Evolutionary conservation across 1,139 yeast species (phyloP), one percentile per base, ranked within the genome.

Genomic region (Arxiozyma telluris): DNA sequence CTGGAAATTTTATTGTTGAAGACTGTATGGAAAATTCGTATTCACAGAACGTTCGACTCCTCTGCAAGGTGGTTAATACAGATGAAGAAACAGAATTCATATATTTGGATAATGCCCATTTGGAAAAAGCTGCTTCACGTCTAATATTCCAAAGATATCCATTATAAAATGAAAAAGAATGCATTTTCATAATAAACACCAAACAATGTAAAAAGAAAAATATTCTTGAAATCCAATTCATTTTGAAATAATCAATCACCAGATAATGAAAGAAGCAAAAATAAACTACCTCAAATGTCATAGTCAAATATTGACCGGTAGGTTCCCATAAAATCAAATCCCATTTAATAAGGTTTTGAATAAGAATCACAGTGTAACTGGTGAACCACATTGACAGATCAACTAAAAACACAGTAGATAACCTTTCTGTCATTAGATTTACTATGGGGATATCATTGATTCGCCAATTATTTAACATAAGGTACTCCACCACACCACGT

Each of bases 111-210:
- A 68, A 44, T 22, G 61, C 59, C 3, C 61, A 60, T 64, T 72
- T 61, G 4, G 88, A 79, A 55, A 73, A 76, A 5, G 74, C 61
- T 50, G 84, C 72, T 61, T 87, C 95, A 15, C 73, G 69, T 34
- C 66, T 64, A 41, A 85, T 78, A 41, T 70, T 72, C 91, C 96
- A 87, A 52, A 90, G 72, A 66, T 90, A 88, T 0, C 97, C 97
- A 67, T 90, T 89, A 71, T 83, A 90, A 62, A 84, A 88, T 0
- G 87, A 87, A 65, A 83, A 91, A 1, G 96, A 88, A 67, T 91
- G 96, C 82, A 84, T 84, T 67, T 91, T 91, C 98, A 91, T 91
- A 57, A 91, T 67, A 61, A 88, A 73, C 4, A 91, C 97, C 50
- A 88, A 75, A n/a, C 88, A 80, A 68, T 91, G 97, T 55, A 91